Percentiles rank a stretch among this genome's conserved stretches.
phyloP scores from a whole-genome alignment of 164 flowering plant genomes.

The Cinnamomum chago region DNA sequence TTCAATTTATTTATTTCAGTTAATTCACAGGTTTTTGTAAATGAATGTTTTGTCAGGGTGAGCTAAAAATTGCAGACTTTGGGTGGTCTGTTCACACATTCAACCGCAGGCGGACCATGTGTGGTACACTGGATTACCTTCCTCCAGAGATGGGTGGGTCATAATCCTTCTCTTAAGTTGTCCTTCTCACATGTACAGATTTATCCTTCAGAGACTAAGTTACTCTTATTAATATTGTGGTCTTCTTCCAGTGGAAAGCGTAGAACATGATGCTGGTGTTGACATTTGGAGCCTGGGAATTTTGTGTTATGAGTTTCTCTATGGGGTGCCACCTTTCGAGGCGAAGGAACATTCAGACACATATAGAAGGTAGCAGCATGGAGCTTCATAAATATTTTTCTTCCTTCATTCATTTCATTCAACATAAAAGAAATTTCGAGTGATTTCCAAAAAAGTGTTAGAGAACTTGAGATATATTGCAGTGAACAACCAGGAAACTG shows the following conservation, averaged over 20 bases:
- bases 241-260: conserved; percentile 71
- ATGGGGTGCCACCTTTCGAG: conserved; percentile 97
- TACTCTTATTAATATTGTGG: not conserved
- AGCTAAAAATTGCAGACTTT: conserved; percentile 93
- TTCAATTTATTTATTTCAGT: not conserved
- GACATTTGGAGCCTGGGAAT: conserved; percentile 98
- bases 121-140: conserved; percentile 97
- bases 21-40: not conserved
- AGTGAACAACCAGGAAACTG: too few species aligned
- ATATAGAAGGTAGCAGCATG: conserved; percentile 59
- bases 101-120: conserved; percentile 89
- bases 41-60: conserved; percentile 53
- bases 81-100: conserved; percentile 99
- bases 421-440: too few species aligned
- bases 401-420: too few species aligned
- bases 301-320: conserved; percentile 88
- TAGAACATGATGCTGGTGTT: conserved; percentile 93
- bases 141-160: conserved; percentile 99
- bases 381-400: too few species aligned
- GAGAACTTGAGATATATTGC: too few species aligned
- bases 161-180: not conserved
- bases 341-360: conserved; percentile 98
- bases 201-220: not conserved
- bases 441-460: too few species aligned
- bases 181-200: not conserved